phyloP scores from a whole-genome alignment of 2,329 filamentous ascomycete species.

The Madurella fahalii region DNA sequence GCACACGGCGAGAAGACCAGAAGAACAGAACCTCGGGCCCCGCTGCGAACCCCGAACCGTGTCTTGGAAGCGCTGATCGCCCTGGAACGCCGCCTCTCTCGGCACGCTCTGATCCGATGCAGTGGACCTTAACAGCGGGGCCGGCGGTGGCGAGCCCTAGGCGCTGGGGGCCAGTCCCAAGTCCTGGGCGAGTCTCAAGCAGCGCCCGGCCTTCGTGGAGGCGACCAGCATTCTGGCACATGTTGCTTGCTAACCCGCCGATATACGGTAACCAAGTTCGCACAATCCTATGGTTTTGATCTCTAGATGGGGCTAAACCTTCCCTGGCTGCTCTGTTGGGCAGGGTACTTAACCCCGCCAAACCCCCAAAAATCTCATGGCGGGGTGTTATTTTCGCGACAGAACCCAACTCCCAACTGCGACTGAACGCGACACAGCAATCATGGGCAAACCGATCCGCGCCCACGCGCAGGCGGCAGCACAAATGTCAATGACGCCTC shows the following conservation, averaged over 20 bases:
- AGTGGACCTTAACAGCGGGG: conserved; percentile 2
- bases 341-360: conserved; percentile 8
- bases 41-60: too few species aligned
- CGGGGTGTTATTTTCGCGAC: conserved; percentile 1
- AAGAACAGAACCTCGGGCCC: background rate
- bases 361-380: conserved; percentile 9
- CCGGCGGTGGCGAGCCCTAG: background rate
- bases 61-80: conserved; percentile 1
- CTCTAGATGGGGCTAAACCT: background rate
- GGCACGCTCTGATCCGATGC: conserved; percentile 9
- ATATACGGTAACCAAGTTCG: background rate
- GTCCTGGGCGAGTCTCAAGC: background rate
- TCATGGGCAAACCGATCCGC: conserved; percentile 72
- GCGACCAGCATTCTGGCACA: background rate
- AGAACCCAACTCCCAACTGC: background rate
- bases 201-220: conserved; percentile 7
- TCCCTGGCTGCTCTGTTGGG: background rate
- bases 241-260: background rate
- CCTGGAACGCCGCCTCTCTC: background rate
- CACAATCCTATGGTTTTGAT: background rate
- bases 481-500: conserved; percentile 62
- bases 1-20: background rate
- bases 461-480: conserved; percentile 68
- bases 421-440: background rate
- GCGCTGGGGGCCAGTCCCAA: too few species aligned